A percentile compares a stretch with the other conserved stretches of the same genome.
These are phyloP conservation scores for Bipolaris oryzae DNA, from an alignment of 2,329 filamentous ascomycete genomes.

Conservation along the genomic window DNA sequence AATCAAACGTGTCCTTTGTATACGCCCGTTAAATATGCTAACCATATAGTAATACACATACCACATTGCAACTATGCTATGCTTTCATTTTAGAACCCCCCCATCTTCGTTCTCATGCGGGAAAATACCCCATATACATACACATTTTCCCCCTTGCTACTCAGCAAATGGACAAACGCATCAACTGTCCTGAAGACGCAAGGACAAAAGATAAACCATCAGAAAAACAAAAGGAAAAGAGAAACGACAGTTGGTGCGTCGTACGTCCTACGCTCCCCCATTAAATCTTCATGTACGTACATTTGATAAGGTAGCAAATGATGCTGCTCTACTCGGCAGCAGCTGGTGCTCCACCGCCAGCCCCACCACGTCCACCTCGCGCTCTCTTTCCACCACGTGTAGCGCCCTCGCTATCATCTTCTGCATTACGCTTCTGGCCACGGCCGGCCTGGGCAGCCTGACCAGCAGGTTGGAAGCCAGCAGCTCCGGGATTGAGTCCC, in stretches of 20 bases:
- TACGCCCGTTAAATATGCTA: too few species aligned
- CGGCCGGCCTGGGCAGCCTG: conserved; percentile 33
- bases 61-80: too few species aligned
- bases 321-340: conserved; percentile 11
- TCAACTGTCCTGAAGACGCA: too few species aligned
- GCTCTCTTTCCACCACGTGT: conserved; percentile 40
- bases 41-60: too few species aligned
- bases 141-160: too few species aligned
- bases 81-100: too few species aligned
- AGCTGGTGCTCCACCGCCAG: conserved; percentile 14
- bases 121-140: too few species aligned
- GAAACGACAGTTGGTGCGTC: not conserved
- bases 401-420: conserved; percentile 38
- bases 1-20: too few species aligned
- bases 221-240: too few species aligned
- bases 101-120: too few species aligned
- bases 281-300: not conserved
- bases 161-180: too few species aligned
- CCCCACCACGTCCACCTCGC: conserved; percentile 33
- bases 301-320: not conserved
- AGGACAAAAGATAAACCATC: too few species aligned
- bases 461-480: conserved; percentile 41
- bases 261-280: not conserved
- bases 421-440: conserved; percentile 43
- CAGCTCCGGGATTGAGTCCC: conserved; percentile 45